Conservation (phyloP, 2,329 filamentous ascomycete genomes). For the Pseudophaeomoniella oleicola region DNA sequence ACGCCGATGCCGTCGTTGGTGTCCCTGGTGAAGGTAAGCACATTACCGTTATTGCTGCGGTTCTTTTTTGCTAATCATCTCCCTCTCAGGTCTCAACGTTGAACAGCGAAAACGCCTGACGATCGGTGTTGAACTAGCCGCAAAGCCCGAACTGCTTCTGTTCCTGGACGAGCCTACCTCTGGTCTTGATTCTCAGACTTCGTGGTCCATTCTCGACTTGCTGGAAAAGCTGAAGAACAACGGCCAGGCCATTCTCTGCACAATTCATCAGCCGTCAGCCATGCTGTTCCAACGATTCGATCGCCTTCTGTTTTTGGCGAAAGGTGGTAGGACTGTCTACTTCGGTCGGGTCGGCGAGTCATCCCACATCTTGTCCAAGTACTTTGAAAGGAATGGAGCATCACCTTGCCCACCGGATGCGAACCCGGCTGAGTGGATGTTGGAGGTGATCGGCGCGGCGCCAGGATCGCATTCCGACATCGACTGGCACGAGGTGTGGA, state of each 20-base stretch:
- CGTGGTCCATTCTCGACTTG: slow-evolving; percentile 79
- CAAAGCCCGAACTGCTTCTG: slow-evolving; percentile 75
- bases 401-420: slow-evolving; percentile 44
- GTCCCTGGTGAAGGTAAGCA: slow-evolving; percentile 83
- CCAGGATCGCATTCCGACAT: slow-evolving; percentile 49
- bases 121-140: slow-evolving; percentile 90
- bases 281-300: slow-evolving; percentile 85
- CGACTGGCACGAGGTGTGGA: slow-evolving; percentile 52
- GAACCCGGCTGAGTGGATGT: slow-evolving; percentile 66
- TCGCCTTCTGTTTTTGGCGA: slow-evolving; percentile 47
- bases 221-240: slow-evolving; percentile 80
- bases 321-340: slow-evolving; percentile 53
- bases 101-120: slow-evolving; percentile 64
- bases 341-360: slow-evolving; percentile 52
- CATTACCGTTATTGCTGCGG: slow-evolving; percentile 9
- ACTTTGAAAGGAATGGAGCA: slow-evolving; percentile 53
- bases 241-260: slow-evolving; percentile 89
- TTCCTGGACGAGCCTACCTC: slow-evolving; percentile 94
- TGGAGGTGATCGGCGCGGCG: slow-evolving; percentile 44
- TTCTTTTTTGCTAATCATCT: neutral
- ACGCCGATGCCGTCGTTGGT: slow-evolving; percentile 81
- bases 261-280: slow-evolving; percentile 92
- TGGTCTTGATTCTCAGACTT: slow-evolving; percentile 83
- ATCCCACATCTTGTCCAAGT: slow-evolving; percentile 41
- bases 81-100: slow-evolving; percentile 33